Percentiles rank a stretch among this genome's conserved stretches.
phyloP scores from a whole-genome alignment of 139 green algal genomes.

The Chlorella vulgaris region DNA sequence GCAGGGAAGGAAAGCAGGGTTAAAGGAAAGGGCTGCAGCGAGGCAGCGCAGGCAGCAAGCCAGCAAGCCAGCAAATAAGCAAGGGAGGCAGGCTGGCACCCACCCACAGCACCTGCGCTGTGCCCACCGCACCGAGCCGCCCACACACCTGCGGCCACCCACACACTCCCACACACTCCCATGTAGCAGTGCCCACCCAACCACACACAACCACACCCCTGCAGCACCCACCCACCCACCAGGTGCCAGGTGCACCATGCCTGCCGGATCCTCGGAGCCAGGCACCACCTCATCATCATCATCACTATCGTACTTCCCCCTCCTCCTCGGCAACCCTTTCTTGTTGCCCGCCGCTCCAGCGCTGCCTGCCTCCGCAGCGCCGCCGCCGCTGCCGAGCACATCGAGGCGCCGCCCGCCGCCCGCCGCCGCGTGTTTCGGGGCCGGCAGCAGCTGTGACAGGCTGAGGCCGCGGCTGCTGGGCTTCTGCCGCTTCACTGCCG shows the following conservation, averaged over 20 bases:
- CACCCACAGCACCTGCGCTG: no score
- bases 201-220: not conserved
- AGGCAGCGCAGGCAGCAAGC: not conserved
- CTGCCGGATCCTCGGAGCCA: conserved; percentile 11
- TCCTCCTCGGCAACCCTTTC: not conserved
- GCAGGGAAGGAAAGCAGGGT: not conserved
- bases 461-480: conserved; percentile 21
- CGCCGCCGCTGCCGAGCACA: not conserved
- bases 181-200: not conserved
- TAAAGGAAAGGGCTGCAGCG: not conserved
- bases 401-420: conserved; percentile 6
- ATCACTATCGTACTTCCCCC: conserved; percentile 31
- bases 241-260: conserved; percentile 7
- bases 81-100: not conserved
- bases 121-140: no score
- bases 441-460: conserved; percentile 60
- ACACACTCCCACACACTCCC: not conserved
- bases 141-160: no score
- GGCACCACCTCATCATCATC: conserved; percentile 31
- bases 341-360: no score
- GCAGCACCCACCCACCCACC: conserved; percentile 3
- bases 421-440: conserved; percentile 55
- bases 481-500: conserved; percentile 18
- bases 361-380: not conserved
- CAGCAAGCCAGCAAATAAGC: not conserved